These are phyloP conservation scores for Ogataea allantospora DNA, from an alignment of 805 yeast species.

Conservation along the genomic window DNA sequence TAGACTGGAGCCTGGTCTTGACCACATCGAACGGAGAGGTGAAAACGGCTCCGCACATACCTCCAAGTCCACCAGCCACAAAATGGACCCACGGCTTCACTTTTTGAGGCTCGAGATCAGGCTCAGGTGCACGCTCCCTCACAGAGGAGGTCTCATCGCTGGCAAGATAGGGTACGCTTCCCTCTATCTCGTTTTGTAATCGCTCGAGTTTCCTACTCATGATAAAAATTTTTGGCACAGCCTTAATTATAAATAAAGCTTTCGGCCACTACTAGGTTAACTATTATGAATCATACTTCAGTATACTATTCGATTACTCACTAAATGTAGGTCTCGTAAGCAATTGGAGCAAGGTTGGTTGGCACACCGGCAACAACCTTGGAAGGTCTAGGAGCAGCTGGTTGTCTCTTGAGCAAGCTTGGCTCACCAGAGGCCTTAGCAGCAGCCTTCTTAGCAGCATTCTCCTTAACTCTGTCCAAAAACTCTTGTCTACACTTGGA, in stretches of 20 bases:
- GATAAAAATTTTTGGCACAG: constrained; percentile 9
- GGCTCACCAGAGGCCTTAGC: constrained; percentile 93
- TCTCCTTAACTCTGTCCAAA: constrained; percentile 96
- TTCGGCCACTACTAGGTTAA: background rate
- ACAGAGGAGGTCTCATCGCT: constrained; percentile 72
- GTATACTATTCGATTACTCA: constrained; percentile 12
- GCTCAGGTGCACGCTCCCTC: constrained; percentile 32
- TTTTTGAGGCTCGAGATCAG: constrained; percentile 9
- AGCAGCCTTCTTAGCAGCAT: constrained; percentile 89
- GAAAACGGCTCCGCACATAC: constrained; percentile 94
- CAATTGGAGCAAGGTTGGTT: constrained; percentile 97
- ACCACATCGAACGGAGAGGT: constrained; percentile 97
- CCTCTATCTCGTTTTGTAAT: constrained; percentile 47
- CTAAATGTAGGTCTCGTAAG: constrained; percentile 99
- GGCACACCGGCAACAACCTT: constrained; percentile 85
- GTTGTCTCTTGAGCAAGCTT: constrained; percentile 95
- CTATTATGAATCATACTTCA: background rate
- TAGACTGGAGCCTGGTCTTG: constrained; percentile 91
- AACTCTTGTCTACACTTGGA: constrained; percentile 99
- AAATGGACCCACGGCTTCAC: constrained; percentile 71
- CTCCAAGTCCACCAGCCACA: constrained; percentile 92
- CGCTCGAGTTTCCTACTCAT: constrained; percentile 14
- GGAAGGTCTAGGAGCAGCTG: constrained; percentile 95
- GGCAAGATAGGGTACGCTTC: constrained; percentile 59
- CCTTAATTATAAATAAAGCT: background rate